A percentile compares a stretch with the other conserved stretches of the same genome.
Evolutionary conservation across 2,329 filamentous ascomycete genomes (phyloP).

Genomic region (Neofusicoccum ribis): DNA sequence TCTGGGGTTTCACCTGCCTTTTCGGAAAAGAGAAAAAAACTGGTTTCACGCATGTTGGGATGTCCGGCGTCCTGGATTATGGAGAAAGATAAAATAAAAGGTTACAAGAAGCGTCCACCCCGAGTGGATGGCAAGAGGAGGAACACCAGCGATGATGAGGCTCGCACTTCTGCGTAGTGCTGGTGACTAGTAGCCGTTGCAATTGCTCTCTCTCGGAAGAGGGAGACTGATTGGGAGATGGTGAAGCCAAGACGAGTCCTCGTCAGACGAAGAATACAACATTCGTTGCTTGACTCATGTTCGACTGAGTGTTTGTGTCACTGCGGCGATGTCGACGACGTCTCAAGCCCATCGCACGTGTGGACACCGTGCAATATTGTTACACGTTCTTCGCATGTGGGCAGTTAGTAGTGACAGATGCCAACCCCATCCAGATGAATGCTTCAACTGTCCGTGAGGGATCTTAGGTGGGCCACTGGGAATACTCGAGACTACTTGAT

Average conservation of each 20-base stretch:
- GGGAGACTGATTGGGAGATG: not conserved
- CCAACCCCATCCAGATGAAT: too few species aligned
- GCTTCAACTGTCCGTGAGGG: too few species aligned
- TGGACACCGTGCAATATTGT: too few species aligned
- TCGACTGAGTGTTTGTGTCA: not conserved
- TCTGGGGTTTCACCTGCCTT: too few species aligned
- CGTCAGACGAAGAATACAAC: not conserved
- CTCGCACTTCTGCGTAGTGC: slow-evolving; percentile 14
- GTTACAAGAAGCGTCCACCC: not conserved
- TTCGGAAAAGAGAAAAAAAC: too few species aligned
- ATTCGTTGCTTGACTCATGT: not conserved
- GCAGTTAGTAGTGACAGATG: too few species aligned
- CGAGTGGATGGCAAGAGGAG: slow-evolving; percentile 8
- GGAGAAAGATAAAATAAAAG: not conserved
- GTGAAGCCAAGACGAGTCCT: slow-evolving; percentile 11
- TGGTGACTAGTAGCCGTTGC: slow-evolving; percentile 13
- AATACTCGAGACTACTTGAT: too few species aligned
- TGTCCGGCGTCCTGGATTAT: not conserved
- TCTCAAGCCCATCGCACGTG: too few species aligned
- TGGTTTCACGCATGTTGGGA: too few species aligned
- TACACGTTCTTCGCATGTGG: not conserved
- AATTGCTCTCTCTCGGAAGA: not conserved
- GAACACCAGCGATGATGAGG: not conserved
- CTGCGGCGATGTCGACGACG: too few species aligned
- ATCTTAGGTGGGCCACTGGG: too few species aligned